Evolutionary conservation across 352 stramenopile genomes (phyloP), one percentile per base, ranked within the genome.

Genomic region (Aphanomyces euteiches): DNA sequence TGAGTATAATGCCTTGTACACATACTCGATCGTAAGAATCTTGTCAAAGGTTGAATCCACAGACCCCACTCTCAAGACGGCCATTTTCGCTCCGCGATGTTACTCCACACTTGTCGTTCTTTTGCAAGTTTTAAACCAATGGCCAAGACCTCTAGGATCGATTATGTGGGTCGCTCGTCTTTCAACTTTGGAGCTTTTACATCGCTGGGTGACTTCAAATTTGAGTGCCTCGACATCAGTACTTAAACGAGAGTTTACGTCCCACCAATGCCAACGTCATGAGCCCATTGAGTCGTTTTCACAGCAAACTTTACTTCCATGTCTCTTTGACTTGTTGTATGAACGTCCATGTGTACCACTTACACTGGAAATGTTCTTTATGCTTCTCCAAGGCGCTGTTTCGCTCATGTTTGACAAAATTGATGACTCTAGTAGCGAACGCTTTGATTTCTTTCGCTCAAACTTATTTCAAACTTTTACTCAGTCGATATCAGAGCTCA

Each of bases 401-500:
- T 19, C 28, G n/a, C 64, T 70, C 34, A 47, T 70, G 36, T 70
- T 63, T 47, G 64, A 47, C 47, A 19, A 12, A 64, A 13, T n/a
- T 7, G 15, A 34, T 4, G n/a, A 36, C 10, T n/a, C 37, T 5
- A 67, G 59, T 5, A 36, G 28, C 39, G 40, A 19, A 12, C 63
- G 15, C 7, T 57, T 41, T 36, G 64, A 70, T n/a, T 47, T 70
- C 13, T 36, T 70, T 5, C 48, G 48, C 45, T 21, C 47, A n/a
- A 8, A 63, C 13, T 17, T 70, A 7, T 60, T 70, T 63, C 64
- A 70, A 40, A 10, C 53, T 21, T 70, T 63, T 37, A 54, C 40
- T 7, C 64, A 70, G 34, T 48, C 47, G 5, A 45, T 70, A 17
- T 70, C 64, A 6, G 64, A 70, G 40, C 64, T 70, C 36, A 58